These are phyloP conservation scores for Ganoderma lingzhi DNA, from an alignment of 1,284 basidiomycete genomes.

Conservation along the genomic window DNA sequence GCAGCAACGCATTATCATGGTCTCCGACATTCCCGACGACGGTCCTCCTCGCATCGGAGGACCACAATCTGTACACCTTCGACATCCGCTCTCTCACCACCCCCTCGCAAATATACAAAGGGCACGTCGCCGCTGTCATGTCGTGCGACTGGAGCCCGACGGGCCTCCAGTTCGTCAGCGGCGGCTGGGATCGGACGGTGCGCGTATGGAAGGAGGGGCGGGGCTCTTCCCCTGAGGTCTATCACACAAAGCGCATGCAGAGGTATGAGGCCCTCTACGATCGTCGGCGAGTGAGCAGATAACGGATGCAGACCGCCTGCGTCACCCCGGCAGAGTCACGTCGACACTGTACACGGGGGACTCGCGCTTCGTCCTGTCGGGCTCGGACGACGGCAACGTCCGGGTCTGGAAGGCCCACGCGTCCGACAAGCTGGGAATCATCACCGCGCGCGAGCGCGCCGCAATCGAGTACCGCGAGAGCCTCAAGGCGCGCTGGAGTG, in stretches of 20 bases:
- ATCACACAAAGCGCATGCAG: conserved; percentile 99
- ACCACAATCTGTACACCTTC: conserved; percentile 98
- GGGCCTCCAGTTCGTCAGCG: conserved; percentile 95
- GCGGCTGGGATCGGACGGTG: conserved; percentile 95
- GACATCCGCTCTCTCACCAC: conserved; percentile 88
- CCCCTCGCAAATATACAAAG: conserved; percentile 97
- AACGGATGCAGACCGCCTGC: neutral
- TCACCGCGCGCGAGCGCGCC: conserved; percentile 92
- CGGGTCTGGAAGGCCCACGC: conserved; percentile 97
- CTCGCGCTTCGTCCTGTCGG: conserved; percentile 91
- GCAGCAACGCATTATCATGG: conserved; percentile 91
- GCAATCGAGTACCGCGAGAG: conserved; percentile 93
- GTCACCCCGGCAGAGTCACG: conserved; percentile 58
- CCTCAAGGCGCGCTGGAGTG: conserved; percentile 90
- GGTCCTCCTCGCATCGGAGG: conserved; percentile 93
- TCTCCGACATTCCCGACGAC: conserved; percentile 95
- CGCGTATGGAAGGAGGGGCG: conserved; percentile 93
- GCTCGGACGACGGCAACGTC: conserved; percentile 97
- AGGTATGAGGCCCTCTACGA: conserved; percentile 54
- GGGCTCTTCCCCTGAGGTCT: conserved; percentile 89
- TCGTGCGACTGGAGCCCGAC: conserved; percentile 95
- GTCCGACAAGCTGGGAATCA: conserved; percentile 90
- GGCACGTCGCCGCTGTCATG: conserved; percentile 96
- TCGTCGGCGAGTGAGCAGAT: neutral
- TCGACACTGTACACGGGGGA: conserved; percentile 88